These are phyloP conservation scores for Wickerhamomyces chaumierensis DNA, from an alignment of 805 yeast species.

Conservation along the genomic window DNA sequence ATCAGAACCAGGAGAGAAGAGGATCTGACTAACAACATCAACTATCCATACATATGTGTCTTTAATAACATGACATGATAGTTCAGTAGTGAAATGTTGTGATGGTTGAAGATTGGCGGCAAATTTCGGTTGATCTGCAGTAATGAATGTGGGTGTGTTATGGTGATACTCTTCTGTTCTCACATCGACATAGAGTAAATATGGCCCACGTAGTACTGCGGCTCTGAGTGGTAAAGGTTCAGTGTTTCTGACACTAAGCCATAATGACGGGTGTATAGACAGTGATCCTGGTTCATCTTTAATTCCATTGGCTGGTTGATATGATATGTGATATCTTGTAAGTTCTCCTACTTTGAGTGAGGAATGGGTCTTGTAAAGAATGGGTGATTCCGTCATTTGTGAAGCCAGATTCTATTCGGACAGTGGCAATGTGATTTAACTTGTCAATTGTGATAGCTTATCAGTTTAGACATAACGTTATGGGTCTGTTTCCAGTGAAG, in stretches of 20 bases:
- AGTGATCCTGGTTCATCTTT: conserved; percentile 20
- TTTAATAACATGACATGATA: conserved; percentile 54
- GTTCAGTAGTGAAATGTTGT: conserved; percentile 46
- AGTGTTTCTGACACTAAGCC: conserved; percentile 49
- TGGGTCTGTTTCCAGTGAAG: too few species aligned
- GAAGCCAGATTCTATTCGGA: too few species aligned
- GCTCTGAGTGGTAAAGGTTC: conserved; percentile 57
- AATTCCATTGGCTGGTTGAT: conserved; percentile 7
- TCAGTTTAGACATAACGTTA: too few species aligned
- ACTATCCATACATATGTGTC: conserved; percentile 53
- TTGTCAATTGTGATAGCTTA: too few species aligned
- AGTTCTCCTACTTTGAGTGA: conserved; percentile 41
- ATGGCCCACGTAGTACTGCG: conserved; percentile 70
- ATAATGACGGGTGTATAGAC: conserved; percentile 24
- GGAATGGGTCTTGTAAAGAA: neutral
- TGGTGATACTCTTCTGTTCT: conserved; percentile 43
- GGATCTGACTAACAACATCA: conserved; percentile 60
- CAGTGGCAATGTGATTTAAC: too few species aligned
- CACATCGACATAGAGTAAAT: conserved; percentile 61
- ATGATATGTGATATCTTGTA: conserved; percentile 42
- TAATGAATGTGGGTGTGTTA: conserved; percentile 38
- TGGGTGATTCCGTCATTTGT: neutral
- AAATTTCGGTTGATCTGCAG: conserved; percentile 69
- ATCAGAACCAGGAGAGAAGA: conserved; percentile 52
- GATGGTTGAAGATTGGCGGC: conserved; percentile 67